Evolutionary conservation across 441 rosid species (phyloP).

Genomic region (Populus hybrid): DNA sequence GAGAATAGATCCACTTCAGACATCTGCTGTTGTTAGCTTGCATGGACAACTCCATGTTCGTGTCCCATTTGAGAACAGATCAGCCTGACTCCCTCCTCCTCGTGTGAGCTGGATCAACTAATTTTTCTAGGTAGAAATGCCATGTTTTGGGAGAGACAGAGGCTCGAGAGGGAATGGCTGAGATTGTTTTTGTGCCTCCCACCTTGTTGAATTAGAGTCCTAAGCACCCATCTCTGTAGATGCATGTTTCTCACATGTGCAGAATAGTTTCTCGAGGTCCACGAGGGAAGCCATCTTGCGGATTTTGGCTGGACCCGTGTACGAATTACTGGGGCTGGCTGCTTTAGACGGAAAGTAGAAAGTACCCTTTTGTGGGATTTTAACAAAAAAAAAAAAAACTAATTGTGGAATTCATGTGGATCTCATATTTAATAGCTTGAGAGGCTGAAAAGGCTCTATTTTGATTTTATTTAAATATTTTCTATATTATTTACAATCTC

Average conservation of each 20-base stretch:
- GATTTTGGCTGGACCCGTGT: neutral
- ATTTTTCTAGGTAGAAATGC: neutral
- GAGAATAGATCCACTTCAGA: conserved; percentile 74
- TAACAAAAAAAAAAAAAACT: too few relatives aligned
- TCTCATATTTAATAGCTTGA: neutral
- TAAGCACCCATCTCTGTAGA: conserved; percentile 1
- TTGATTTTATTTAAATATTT: too few relatives aligned
- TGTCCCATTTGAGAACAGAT: conserved; percentile 61
- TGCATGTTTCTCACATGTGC: neutral
- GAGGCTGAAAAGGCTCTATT: neutral
- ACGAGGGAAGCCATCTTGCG: neutral
- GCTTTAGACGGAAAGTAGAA: too few relatives aligned
- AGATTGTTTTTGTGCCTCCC: neutral
- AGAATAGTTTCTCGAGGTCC: conserved; percentile 7
- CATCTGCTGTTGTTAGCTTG: conserved; percentile 74
- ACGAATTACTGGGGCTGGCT: too few relatives aligned
- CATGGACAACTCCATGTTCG: conserved; percentile 77
- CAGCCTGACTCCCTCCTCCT: conserved; percentile 29
- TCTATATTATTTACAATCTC: neutral
- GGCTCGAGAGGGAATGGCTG: conserved; percentile 4
- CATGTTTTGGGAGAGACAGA: neutral
- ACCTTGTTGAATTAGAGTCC: neutral
- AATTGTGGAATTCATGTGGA: neutral
- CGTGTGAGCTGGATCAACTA: neutral
- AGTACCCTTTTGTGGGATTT: too few relatives aligned